Evolutionary conservation across 768 basidiomycete genomes (phyloP).

Genomic region (Cystoderma amianthinum): DNA sequence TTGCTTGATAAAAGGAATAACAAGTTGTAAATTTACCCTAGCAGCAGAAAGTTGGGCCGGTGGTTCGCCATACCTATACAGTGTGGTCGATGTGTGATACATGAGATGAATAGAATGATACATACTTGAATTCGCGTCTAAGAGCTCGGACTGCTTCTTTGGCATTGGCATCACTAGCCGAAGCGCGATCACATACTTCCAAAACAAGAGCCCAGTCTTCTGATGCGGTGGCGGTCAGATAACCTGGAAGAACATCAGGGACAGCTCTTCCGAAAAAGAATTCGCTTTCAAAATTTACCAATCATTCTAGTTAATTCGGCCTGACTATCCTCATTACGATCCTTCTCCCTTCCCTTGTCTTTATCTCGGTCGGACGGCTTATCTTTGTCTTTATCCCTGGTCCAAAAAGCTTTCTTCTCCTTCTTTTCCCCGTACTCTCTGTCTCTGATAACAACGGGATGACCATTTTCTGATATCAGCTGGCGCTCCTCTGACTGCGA

Average conservation of each 20-base stretch:
- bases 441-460: slow-evolving; percentile 17
- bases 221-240: slow-evolving; percentile 68
- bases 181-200: slow-evolving; percentile 82
- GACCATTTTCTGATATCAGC: slow-evolving; percentile 20
- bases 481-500: slow-evolving; percentile 25
- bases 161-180: slow-evolving; percentile 60
- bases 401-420: slow-evolving; percentile 55
- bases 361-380: slow-evolving; percentile 26
- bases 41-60: slow-evolving; percentile 72
- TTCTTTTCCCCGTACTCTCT: slow-evolving; percentile 28
- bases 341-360: slow-evolving; percentile 24
- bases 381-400: slow-evolving; percentile 25
- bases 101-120: slow-evolving; percentile 4
- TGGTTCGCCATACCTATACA: slow-evolving; percentile 63
- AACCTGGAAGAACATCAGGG: slow-evolving; percentile 33
- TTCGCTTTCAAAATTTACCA: slow-evolving; percentile 29
- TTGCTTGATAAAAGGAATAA: too few relatives aligned
- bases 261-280: neutral
- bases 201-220: slow-evolving; percentile 81
- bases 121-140: slow-evolving; percentile 78
- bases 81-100: neutral
- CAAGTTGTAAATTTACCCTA: slow-evolving; percentile 38
- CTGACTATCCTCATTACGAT: slow-evolving; percentile 35
- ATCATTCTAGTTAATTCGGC: slow-evolving; percentile 67
- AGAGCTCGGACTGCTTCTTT: slow-evolving; percentile 83